Conservation (phyloP, 2,329 filamentous ascomycete species). For the Alternaria triticimaculans region DNA sequence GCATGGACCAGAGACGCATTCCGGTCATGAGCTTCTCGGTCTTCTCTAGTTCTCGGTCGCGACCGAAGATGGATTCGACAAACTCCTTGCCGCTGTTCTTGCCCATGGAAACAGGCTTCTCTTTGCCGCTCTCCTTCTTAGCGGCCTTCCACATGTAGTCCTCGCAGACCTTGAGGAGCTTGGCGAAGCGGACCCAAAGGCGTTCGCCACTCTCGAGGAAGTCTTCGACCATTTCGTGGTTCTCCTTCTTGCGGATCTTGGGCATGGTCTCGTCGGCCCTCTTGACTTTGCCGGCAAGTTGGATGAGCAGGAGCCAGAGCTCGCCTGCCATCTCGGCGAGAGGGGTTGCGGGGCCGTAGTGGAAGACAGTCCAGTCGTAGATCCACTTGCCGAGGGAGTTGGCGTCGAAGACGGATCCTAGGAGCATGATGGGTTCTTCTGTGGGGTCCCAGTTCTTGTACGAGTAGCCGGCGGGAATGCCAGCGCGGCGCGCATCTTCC, state of each 20-base stretch:
- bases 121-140: conserved; percentile 68
- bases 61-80: conserved; percentile 92
- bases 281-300: conserved; percentile 93
- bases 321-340: conserved; percentile 93
- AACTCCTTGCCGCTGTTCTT: conserved; percentile 94
- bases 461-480: conserved; percentile 88
- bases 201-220: conserved; percentile 90
- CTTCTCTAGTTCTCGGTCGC: conserved; percentile 84
- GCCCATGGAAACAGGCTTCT: conserved; percentile 73
- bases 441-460: conserved; percentile 98
- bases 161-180: conserved; percentile 89
- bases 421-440: conserved; percentile 90
- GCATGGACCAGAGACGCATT: conserved; percentile 86
- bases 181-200: conserved; percentile 82
- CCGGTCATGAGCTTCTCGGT: conserved; percentile 93
- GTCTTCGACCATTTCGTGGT: conserved; percentile 82
- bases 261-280: conserved; percentile 79
- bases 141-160: conserved; percentile 91
- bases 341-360: conserved; percentile 79
- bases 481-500: conserved; percentile 67
- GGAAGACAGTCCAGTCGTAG: conserved; percentile 98
- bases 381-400: conserved; percentile 99
- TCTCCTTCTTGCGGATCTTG: conserved; percentile 74
- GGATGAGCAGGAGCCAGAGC: conserved; percentile 92
- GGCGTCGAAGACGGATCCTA: conserved; percentile 95